Evolutionary conservation across 331 rosid genomes (phyloP).

Genomic region (Spiraea crenata): DNA sequence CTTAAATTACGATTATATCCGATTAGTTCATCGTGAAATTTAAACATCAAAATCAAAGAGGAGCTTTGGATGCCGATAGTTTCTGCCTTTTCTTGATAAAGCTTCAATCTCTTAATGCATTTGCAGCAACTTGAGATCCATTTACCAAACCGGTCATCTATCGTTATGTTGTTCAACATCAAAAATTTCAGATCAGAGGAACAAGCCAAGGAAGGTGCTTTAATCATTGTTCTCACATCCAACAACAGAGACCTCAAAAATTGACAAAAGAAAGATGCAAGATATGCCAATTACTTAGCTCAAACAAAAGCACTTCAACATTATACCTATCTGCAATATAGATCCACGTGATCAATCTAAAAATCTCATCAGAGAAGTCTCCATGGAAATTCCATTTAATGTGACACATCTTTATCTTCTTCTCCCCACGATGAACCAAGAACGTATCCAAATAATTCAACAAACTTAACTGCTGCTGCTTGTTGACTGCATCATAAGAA

Average conservation of each 20-base stretch:
- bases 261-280: background rate
- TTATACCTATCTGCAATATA: constrained; percentile 8
- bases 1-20: too few species aligned
- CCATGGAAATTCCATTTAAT: background rate
- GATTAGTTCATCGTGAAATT: too few species aligned
- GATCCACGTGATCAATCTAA: background rate
- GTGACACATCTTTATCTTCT: background rate
- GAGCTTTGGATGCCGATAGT: constrained; percentile 8
- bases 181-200: background rate
- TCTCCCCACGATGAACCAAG: constrained; percentile 4
- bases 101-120: background rate
- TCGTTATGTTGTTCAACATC: background rate
- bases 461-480: background rate
- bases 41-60: too few species aligned
- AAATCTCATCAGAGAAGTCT: background rate
- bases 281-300: background rate
- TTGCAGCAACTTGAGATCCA: constrained; percentile 9
- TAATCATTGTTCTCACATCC: background rate
- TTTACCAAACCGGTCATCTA: background rate
- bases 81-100: background rate
- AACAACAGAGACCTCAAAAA: background rate
- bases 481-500: background rate
- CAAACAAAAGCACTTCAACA: background rate
- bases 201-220: background rate
- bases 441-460: background rate